A percentile compares a stretch with the other conserved stretches of the same genome.
Conservation (phyloP, 805 yeast species). For the Grigorovia jiainica region DNA sequence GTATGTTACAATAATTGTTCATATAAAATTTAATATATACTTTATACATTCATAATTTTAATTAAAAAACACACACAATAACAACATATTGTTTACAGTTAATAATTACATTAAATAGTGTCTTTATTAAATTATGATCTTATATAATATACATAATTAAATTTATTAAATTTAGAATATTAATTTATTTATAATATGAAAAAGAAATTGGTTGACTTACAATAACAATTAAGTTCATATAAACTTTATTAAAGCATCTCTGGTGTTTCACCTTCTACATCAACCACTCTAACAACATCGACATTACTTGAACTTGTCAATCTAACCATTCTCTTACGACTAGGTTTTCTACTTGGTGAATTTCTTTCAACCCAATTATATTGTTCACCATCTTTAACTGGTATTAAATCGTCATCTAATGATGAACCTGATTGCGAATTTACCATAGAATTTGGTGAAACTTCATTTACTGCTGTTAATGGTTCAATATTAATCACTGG, state of each 20-base stretch:
- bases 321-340: conserved; percentile 31
- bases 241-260: background rate
- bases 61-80: too few species aligned
- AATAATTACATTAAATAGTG: too few species aligned
- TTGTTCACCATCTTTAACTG: conserved; percentile 25
- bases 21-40: too few species aligned
- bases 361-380: conserved; percentile 25
- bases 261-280: conserved; percentile 20
- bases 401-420: conserved; percentile 27
- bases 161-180: too few species aligned
- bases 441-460: conserved; percentile 3
- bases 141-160: too few species aligned
- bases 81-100: too few species aligned
- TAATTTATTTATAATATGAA: too few species aligned
- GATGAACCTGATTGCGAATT: conserved; percentile 12
- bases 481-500: background rate
- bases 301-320: conserved; percentile 29
- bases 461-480: background rate
- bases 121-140: too few species aligned
- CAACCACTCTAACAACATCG: conserved; percentile 25
- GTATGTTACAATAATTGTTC: too few species aligned
- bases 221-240: too few species aligned
- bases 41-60: too few species aligned
- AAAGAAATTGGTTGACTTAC: too few species aligned
- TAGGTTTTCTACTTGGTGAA: conserved; percentile 20